Evolutionary conservation across 2,329 filamentous ascomycete genomes (phyloP).

Genomic region (Fusarium denticulatum): DNA sequence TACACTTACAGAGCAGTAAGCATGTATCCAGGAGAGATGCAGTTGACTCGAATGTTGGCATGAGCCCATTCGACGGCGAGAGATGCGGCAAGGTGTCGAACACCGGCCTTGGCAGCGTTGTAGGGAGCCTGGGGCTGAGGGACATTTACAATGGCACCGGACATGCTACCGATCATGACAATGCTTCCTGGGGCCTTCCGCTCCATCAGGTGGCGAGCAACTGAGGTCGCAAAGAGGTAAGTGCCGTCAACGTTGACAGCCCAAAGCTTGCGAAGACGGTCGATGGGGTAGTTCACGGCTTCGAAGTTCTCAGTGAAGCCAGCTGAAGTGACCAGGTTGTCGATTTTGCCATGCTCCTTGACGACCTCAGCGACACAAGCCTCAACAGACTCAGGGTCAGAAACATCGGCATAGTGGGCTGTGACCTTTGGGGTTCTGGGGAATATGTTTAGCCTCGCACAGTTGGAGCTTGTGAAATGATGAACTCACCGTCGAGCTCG

Average conservation of each 20-base stretch:
- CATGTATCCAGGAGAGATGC: conserved; percentile 97
- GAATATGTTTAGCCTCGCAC: neutral
- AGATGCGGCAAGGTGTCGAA: conserved; percentile 86
- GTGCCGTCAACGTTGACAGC: conserved; percentile 93
- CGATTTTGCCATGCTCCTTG: conserved; percentile 77
- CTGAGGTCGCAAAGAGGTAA: conserved; percentile 84
- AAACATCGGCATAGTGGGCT: conserved; percentile 89
- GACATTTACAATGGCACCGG: conserved; percentile 90
- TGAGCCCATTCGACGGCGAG: conserved; percentile 95
- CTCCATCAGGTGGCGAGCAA: conserved; percentile 89
- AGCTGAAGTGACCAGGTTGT: conserved; percentile 93
- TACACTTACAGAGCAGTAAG: conserved; percentile 83
- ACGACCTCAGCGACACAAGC: conserved; percentile 71
- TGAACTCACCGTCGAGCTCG: conserved; percentile 69
- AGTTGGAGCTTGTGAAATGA: neutral
- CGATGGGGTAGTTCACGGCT: conserved; percentile 88
- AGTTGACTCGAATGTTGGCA: conserved; percentile 90
- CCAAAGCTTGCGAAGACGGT: conserved; percentile 93
- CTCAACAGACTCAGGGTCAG: conserved; percentile 81
- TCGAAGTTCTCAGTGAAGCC: conserved; percentile 97
- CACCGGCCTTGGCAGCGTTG: conserved; percentile 91
- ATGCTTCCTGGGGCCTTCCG: conserved; percentile 83
- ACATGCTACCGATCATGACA: conserved; percentile 97
- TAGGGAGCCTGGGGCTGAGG: conserved; percentile 94
- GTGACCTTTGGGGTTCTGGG: conserved; percentile 81